Conservation (phyloP, 169 alveolate species). For the Cyclospora cayetanensis region DNA sequence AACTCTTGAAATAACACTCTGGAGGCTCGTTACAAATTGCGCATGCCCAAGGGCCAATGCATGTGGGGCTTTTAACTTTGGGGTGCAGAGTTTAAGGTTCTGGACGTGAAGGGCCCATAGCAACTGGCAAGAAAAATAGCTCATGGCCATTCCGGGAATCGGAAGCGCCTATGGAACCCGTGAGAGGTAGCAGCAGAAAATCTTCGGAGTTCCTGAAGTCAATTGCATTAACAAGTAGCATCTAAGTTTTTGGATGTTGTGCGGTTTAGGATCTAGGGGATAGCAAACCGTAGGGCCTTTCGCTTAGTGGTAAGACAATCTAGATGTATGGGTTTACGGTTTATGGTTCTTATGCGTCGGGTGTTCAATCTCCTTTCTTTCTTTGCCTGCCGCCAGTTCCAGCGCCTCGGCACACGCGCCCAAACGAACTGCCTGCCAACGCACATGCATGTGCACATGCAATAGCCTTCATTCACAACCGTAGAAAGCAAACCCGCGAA, state of each 20-base stretch:
- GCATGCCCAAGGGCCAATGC: too few species aligned
- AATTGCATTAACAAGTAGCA: neutral
- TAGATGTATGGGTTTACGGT: neutral
- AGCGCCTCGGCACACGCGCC: neutral
- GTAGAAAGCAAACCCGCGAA: too few species aligned
- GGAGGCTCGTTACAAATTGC: too few species aligned
- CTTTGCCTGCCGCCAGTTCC: neutral
- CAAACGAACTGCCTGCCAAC: neutral
- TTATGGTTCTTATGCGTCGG: neutral
- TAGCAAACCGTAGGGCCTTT: too few species aligned
- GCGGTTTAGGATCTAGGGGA: conserved; percentile 5
- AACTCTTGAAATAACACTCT: too few species aligned
- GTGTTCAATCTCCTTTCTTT: too few species aligned
- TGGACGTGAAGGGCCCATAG: neutral
- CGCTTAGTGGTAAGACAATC: too few species aligned
- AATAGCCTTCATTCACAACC: neutral
- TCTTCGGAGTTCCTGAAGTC: neutral
- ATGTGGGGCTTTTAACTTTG: neutral
- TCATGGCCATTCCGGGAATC: neutral
- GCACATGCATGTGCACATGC: neutral
- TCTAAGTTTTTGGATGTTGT: neutral
- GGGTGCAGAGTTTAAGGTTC: conserved; percentile 35
- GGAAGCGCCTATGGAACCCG: neutral
- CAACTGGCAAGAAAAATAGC: neutral
- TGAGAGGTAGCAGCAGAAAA: neutral